Conservation (phyloP, 164 flowering plant genomes). For the Vitis rupestris region DNA sequence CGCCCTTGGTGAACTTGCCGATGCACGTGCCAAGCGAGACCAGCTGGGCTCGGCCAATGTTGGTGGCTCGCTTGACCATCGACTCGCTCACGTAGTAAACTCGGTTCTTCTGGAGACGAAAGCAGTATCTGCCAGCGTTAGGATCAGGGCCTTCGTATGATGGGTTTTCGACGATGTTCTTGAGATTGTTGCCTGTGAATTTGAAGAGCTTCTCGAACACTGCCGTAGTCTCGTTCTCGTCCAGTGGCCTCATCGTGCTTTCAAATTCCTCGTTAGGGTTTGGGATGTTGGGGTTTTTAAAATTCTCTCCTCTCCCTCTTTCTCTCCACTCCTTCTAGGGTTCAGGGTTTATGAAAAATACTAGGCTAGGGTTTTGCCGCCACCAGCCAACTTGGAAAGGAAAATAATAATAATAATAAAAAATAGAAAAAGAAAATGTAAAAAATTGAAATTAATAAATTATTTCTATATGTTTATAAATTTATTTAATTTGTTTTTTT, state of each 20-base stretch:
- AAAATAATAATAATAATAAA: no score
- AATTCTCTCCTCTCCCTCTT: no score
- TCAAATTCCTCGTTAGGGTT: no score
- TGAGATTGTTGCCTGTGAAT: constrained; percentile 67
- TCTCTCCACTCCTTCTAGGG: no score
- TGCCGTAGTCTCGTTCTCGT: constrained; percentile 55
- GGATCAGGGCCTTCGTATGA: constrained; percentile 59
- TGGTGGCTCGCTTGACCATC: constrained; percentile 71
- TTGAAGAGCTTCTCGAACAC: constrained; percentile 70
- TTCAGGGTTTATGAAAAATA: no score
- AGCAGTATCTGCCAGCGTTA: constrained; percentile 54
- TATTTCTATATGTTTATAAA: no score
- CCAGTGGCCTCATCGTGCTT: constrained; percentile 56
- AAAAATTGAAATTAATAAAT: no score
- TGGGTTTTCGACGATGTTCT: constrained; percentile 65
- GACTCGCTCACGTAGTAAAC: constrained; percentile 63
- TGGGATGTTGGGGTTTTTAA: no score
- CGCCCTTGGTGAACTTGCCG: constrained; percentile 72
- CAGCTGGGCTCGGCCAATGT: constrained; percentile 53
- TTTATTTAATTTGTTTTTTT: no score
- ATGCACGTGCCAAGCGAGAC: constrained; percentile 61
- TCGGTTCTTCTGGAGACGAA: constrained; percentile 62
- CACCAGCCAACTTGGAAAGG: no score
- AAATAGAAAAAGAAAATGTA: no score
- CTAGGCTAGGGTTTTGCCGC: no score